Percentiles rank a stretch among this genome's conserved stretches.
Evolutionary conservation across 2,329 filamentous ascomycete species (phyloP).

Genomic region (Drechslera avenae): DNA sequence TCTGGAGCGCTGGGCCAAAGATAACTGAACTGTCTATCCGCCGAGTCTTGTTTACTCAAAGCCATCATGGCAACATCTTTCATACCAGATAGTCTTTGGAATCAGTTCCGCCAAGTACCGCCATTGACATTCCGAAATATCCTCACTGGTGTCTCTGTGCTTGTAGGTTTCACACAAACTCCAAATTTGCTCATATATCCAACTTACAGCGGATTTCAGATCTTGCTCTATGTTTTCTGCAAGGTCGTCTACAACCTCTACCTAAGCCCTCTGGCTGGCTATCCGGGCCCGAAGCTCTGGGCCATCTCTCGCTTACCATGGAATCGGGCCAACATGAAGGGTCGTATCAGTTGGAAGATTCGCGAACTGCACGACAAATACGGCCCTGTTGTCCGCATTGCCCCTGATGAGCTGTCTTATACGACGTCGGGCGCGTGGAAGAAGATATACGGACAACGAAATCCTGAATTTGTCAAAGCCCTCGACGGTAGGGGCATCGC

Average conservation of each 20-base stretch:
- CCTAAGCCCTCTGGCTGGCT: conserved; percentile 10
- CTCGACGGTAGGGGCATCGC: conserved; percentile 12
- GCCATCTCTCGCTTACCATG: conserved; percentile 13
- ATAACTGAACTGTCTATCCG: not conserved
- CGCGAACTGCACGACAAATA: conserved; percentile 8
- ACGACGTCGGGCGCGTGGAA: conserved; percentile 9
- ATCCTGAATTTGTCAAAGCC: conserved; percentile 10
- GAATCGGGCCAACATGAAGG: conserved; percentile 3
- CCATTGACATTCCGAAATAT: not conserved
- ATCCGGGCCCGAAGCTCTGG: conserved; percentile 14
- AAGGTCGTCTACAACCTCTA: conserved; percentile 9
- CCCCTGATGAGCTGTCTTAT: conserved; percentile 9
- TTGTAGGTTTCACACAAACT: not conserved
- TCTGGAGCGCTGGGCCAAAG: not conserved
- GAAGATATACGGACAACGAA: conserved; percentile 15
- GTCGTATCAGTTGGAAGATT: conserved; percentile 7
- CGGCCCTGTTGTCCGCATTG: conserved; percentile 7
- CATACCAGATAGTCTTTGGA: not conserved
- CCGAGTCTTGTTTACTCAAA: not conserved
- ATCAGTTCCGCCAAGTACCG: not conserved
- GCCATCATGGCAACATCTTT: not conserved
- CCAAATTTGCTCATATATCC: not conserved
- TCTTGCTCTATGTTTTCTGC: not conserved
- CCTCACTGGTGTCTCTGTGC: not conserved
- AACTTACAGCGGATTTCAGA: not conserved